phyloP scores from a whole-genome alignment of 495 filamentous ascomycete species.

The Neurospora tetrasperma region DNA sequence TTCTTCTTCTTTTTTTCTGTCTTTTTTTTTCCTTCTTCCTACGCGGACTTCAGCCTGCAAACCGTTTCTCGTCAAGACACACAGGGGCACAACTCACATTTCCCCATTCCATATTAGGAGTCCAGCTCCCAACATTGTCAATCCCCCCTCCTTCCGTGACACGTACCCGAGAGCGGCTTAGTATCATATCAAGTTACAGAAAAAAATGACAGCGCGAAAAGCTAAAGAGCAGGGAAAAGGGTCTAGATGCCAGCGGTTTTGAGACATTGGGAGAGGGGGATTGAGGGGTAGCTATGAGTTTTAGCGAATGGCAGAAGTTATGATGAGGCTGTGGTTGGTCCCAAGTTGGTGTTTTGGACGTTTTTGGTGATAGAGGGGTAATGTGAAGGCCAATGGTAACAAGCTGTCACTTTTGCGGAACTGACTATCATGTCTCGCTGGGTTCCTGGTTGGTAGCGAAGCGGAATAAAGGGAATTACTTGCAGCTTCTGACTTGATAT shows the following conservation, averaged over 20 bases:
- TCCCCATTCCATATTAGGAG: not conserved
- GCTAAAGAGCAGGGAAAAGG: not conserved
- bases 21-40: too few species aligned
- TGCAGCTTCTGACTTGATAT: not conserved
- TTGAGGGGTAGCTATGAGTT: not conserved
- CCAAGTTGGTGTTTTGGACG: not conserved
- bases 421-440: not conserved
- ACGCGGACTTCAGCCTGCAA: too few species aligned
- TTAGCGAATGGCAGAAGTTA: not conserved
- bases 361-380: not conserved
- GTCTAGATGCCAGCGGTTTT: not conserved
- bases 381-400: not conserved
- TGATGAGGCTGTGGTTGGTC: not conserved
- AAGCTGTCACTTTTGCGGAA: not conserved
- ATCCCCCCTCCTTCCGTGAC: not conserved
- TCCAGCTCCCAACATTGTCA: not conserved
- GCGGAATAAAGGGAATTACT: not conserved
- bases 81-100: not conserved
- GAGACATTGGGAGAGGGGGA: not conserved
- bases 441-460: not conserved
- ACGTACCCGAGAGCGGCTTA: not conserved
- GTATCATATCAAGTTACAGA: not conserved
- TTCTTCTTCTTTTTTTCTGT: too few species aligned
- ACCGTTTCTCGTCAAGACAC: not conserved
- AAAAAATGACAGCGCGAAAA: not conserved